phyloP scores from a whole-genome alignment of 768 basidiomycete genomes.

The Trametes maxima region DNA sequence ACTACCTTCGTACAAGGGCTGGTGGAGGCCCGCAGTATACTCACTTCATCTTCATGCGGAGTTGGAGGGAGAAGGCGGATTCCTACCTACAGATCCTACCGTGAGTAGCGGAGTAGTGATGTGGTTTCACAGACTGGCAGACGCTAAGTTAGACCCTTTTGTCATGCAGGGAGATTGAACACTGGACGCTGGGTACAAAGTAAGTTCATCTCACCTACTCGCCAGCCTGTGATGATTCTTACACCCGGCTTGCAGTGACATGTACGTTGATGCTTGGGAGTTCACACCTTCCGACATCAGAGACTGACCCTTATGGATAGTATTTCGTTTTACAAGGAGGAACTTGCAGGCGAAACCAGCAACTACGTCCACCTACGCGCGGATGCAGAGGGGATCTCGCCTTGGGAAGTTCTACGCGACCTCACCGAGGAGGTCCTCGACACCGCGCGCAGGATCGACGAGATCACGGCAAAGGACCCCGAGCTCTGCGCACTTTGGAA shows the following conservation, averaged over 20 bases:
- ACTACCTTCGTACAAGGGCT: conserved; percentile 34
- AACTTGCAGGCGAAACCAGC: conserved; percentile 22
- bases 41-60: conserved; percentile 34
- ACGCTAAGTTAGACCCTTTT: neutral
- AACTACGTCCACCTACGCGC: conserved; percentile 26
- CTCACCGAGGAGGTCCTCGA: conserved; percentile 21
- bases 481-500: conserved; percentile 15
- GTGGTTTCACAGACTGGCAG: neutral
- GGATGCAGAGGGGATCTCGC: conserved; percentile 4
- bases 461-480: conserved; percentile 5
- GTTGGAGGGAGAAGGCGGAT: conserved; percentile 35
- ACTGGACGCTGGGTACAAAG: conserved; percentile 23
- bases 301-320: neutral
- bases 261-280: neutral
- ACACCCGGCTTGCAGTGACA: conserved; percentile 4
- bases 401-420: conserved; percentile 11
- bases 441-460: conserved; percentile 9
- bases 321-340: conserved; percentile 28
- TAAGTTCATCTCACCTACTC: neutral
- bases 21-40: conserved; percentile 41
- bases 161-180: conserved; percentile 12
- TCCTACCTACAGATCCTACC: conserved; percentile 43
- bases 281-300: neutral
- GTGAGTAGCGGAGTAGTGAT: conserved; percentile 21
- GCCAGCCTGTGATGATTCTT: neutral